Conservation (phyloP, 2,329 filamentous ascomycete genomes). For the Rhynchosporium agropyri region DNA sequence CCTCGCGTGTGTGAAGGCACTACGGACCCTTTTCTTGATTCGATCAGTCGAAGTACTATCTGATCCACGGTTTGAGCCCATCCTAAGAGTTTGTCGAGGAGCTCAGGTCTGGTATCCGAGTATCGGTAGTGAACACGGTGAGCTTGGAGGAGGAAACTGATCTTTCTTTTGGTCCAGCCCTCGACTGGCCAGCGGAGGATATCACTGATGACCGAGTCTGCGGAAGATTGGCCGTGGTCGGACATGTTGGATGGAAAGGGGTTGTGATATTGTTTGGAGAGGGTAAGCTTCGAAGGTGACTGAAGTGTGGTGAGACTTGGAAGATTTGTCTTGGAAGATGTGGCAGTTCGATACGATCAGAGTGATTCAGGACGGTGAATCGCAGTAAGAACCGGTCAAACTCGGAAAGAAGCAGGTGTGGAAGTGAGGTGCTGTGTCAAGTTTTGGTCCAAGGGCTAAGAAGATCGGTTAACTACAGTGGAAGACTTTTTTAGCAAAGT, state of each 20-base stretch:
- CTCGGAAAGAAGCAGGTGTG: neutral
- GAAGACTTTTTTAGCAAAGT: too few relatives aligned
- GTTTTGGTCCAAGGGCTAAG: too few relatives aligned
- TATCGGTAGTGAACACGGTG: neutral
- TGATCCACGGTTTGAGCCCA: neutral
- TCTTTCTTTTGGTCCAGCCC: neutral
- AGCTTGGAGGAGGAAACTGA: neutral
- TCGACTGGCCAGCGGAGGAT: slow-evolving; percentile 9
- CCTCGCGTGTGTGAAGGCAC: neutral
- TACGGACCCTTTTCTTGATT: neutral
- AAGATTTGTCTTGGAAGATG: neutral
- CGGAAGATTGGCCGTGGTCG: neutral
- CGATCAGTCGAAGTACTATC: neutral
- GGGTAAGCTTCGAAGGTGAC: neutral
- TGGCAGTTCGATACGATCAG: neutral
- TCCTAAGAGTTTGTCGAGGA: neutral
- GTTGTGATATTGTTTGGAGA: neutral
- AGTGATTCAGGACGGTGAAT: neutral
- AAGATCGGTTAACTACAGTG: too few relatives aligned
- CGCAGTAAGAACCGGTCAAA: neutral
- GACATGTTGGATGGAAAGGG: neutral
- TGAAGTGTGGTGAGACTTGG: neutral
- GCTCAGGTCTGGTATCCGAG: neutral
- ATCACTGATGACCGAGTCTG: neutral
- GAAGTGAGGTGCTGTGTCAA: neutral